Percentiles rank a stretch among this genome's conserved stretches.
Evolutionary conservation across 352 stramenopile genomes (phyloP).

Genomic region (Globisporangium middletonii): DNA sequence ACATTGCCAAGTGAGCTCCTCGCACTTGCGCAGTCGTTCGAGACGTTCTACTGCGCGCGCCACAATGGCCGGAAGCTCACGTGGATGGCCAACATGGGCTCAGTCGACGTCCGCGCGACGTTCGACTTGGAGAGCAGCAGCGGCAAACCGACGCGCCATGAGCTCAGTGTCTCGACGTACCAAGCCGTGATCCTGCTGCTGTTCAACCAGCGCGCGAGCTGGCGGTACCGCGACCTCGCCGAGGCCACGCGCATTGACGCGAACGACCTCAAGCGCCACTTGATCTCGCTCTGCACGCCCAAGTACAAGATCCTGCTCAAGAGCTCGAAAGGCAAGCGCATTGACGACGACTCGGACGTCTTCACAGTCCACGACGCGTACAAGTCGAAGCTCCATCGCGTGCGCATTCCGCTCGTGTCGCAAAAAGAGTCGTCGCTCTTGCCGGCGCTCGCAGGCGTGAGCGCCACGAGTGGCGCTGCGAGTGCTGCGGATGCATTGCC

Average conservation of each 20-base stretch:
- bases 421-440: slow-evolving; percentile 73
- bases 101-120: slow-evolving; percentile 88
- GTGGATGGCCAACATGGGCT: slow-evolving; percentile 94
- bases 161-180: slow-evolving; percentile 97
- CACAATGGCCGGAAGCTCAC: slow-evolving; percentile 94
- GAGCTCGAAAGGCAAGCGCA: slow-evolving; percentile 95
- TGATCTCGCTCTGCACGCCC: slow-evolving; percentile 97
- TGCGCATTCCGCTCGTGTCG: slow-evolving; percentile 81
- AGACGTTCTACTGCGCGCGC: slow-evolving; percentile 92
- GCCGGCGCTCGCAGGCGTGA: slow-evolving; percentile 21
- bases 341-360: slow-evolving; percentile 90
- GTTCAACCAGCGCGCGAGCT: slow-evolving; percentile 91
- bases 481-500: slow-evolving; percentile 73
- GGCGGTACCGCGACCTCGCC: slow-evolving; percentile 87
- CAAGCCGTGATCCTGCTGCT: slow-evolving; percentile 98
- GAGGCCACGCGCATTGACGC: slow-evolving; percentile 87
- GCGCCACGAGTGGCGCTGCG: slow-evolving; percentile 21
- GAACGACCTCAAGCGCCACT: slow-evolving; percentile 88
- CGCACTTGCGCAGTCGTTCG: slow-evolving; percentile 84
- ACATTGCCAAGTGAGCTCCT: slow-evolving; percentile 80
- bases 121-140: slow-evolving; percentile 64
- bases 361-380: slow-evolving; percentile 95
- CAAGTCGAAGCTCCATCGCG: slow-evolving; percentile 90
- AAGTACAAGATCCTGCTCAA: slow-evolving; percentile 98
- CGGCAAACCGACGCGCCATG: slow-evolving; percentile 69